These are phyloP conservation scores for Hortiboletus flavorubellus DNA, from an alignment of 768 basidiomycete genomes.

Conservation along the genomic window DNA sequence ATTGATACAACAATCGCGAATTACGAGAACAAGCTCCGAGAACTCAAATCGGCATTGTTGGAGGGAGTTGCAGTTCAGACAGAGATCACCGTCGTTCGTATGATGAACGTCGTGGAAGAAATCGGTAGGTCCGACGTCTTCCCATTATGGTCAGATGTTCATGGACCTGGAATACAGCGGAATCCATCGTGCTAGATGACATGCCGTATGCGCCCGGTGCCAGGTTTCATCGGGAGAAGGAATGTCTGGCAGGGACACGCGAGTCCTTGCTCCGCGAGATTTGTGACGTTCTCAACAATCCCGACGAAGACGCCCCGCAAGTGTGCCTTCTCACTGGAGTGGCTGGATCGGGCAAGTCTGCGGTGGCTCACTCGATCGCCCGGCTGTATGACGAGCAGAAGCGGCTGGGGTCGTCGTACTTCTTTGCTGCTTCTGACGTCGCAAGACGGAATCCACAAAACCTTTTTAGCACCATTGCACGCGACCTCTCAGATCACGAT, in stretches of 20 bases:
- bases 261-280: neutral
- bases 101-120: too few species aligned
- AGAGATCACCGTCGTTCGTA: too few species aligned
- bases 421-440: slow-evolving; percentile 6
- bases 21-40: too few species aligned
- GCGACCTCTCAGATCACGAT: too few species aligned
- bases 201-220: neutral
- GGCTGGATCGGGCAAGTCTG: too few species aligned
- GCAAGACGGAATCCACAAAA: slow-evolving; percentile 7
- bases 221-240: slow-evolving; percentile 1
- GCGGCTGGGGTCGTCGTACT: slow-evolving; percentile 14
- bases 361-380: too few species aligned
- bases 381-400: too few species aligned
- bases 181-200: neutral
- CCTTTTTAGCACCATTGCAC: slow-evolving; percentile 20
- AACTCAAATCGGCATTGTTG: too few species aligned
- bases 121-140: too few species aligned
- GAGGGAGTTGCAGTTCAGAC: too few species aligned
- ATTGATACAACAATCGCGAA: too few species aligned
- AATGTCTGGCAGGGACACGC: slow-evolving; percentile 1
- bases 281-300: neutral
- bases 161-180: neutral
- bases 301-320: neutral
- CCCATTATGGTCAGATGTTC: neutral
- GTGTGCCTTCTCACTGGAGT: too few species aligned